Conservation (phyloP, 2,329 filamentous ascomycete genomes). For the Stemphylium lycopersici region DNA sequence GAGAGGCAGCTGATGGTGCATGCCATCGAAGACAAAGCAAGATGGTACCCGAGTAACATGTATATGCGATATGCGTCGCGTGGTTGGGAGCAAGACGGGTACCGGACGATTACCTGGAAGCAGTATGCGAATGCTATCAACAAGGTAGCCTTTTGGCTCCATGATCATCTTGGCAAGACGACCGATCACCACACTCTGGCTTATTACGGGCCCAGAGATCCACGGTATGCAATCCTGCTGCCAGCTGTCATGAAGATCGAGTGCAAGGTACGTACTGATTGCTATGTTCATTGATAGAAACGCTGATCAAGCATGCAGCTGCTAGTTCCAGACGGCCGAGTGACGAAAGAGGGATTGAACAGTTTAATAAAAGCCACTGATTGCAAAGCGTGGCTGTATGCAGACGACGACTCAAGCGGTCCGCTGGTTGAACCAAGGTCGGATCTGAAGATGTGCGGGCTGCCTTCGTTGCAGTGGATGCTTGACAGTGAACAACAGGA, state of each 20-base stretch:
- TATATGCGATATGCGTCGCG: too few species aligned
- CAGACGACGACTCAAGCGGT: neutral
- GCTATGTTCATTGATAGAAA: neutral
- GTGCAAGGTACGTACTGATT: neutral
- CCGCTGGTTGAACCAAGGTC: neutral
- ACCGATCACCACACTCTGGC: slow-evolving; percentile 12
- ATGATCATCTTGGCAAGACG: too few species aligned
- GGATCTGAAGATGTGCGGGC: neutral
- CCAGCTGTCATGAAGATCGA: slow-evolving; percentile 1
- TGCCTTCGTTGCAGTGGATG: neutral
- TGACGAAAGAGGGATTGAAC: neutral
- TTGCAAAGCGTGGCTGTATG: neutral
- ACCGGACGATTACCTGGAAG: too few species aligned
- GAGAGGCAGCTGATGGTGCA: too few species aligned
- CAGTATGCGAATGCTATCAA: too few species aligned
- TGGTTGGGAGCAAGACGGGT: too few species aligned
- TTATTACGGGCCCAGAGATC: slow-evolving; percentile 22
- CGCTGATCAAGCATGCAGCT: neutral
- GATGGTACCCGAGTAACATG: too few species aligned
- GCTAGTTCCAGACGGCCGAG: neutral
- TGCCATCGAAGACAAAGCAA: too few species aligned
- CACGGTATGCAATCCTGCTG: neutral
- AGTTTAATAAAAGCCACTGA: neutral
- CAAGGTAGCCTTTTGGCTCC: too few species aligned
- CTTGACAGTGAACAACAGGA: neutral